Percentiles rank a stretch among this genome's conserved stretches.
These are phyloP conservation scores for Cercophora scortea DNA, from an alignment of 495 filamentous ascomycete species.

Conservation along the genomic window DNA sequence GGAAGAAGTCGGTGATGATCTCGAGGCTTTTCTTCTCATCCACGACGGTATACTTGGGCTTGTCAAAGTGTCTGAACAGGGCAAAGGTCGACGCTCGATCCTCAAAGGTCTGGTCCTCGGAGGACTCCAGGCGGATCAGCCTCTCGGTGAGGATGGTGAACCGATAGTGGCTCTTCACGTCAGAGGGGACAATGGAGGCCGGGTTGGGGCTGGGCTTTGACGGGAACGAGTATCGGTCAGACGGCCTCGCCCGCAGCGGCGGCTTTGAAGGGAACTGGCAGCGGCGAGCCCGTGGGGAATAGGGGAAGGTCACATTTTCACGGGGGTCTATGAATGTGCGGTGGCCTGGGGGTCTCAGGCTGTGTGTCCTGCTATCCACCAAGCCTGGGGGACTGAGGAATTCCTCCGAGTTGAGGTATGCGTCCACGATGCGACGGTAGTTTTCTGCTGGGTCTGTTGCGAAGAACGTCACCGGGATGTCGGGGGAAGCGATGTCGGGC, in stretches of 20 bases:
- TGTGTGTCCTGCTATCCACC: too few species aligned
- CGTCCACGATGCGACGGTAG: too few species aligned
- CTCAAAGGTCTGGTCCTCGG: constrained; percentile 46
- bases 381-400: too few species aligned
- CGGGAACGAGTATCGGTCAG: constrained; percentile 35
- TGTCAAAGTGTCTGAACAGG: constrained; percentile 39
- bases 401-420: too few species aligned
- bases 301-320: too few species aligned
- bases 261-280: background rate
- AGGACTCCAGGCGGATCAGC: constrained; percentile 52
- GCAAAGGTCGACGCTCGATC: constrained; percentile 52
- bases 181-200: constrained; percentile 37
- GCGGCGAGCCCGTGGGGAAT: too few species aligned
- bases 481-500: too few species aligned
- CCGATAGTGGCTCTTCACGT: constrained; percentile 32
- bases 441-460: too few species aligned
- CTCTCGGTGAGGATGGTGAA: constrained; percentile 47
- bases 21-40: constrained; percentile 31
- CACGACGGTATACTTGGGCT: constrained; percentile 37
- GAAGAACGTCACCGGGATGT: too few species aligned
- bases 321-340: too few species aligned
- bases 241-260: background rate
- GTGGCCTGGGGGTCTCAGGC: too few species aligned
- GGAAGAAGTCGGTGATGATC: constrained; percentile 43
- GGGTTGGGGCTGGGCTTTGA: constrained; percentile 37